Conservation (phyloP, 2,329 filamentous ascomycete genomes). For the Arthrinium puccinioides region DNA sequence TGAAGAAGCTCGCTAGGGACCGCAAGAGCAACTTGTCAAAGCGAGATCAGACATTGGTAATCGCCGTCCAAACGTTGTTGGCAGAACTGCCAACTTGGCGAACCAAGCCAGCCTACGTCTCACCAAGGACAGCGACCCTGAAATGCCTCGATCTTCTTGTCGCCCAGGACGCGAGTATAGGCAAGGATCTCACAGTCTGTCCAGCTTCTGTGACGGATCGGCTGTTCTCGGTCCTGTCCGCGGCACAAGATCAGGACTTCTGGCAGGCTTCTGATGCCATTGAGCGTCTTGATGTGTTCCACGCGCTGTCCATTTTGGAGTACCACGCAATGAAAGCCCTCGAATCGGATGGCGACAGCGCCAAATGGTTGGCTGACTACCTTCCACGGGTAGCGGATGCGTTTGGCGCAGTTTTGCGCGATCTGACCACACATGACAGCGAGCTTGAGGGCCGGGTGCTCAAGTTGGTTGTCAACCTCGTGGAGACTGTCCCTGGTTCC, state of each 20-base stretch:
- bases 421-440: slow-evolving; percentile 27
- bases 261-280: slow-evolving; percentile 28
- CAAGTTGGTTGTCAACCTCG: slow-evolving; percentile 74
- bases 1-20: slow-evolving; percentile 55
- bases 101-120: slow-evolving; percentile 41
- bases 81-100: slow-evolving; percentile 54
- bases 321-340: slow-evolving; percentile 42
- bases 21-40: slow-evolving; percentile 64
- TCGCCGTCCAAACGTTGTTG: slow-evolving; percentile 45
- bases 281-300: slow-evolving; percentile 27
- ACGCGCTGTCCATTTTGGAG: slow-evolving; percentile 46
- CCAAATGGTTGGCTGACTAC: slow-evolving; percentile 40
- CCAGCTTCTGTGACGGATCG: slow-evolving; percentile 38
- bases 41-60: slow-evolving; percentile 49
- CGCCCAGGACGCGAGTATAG: slow-evolving; percentile 39
- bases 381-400: slow-evolving; percentile 44
- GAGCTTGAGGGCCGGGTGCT: slow-evolving; percentile 44
- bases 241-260: slow-evolving; percentile 22
- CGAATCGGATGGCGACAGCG: slow-evolving; percentile 28
- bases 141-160: slow-evolving; percentile 55
- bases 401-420: slow-evolving; percentile 30
- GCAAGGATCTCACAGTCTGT: slow-evolving; percentile 41
- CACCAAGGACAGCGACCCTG: slow-evolving; percentile 57
- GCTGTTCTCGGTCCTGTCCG: slow-evolving; percentile 38
- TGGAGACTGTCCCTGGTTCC: slow-evolving; percentile 68